Evolutionary conservation across 1,139 yeast species (phyloP).

Genomic region (Groenewaldozyma sp.): DNA sequence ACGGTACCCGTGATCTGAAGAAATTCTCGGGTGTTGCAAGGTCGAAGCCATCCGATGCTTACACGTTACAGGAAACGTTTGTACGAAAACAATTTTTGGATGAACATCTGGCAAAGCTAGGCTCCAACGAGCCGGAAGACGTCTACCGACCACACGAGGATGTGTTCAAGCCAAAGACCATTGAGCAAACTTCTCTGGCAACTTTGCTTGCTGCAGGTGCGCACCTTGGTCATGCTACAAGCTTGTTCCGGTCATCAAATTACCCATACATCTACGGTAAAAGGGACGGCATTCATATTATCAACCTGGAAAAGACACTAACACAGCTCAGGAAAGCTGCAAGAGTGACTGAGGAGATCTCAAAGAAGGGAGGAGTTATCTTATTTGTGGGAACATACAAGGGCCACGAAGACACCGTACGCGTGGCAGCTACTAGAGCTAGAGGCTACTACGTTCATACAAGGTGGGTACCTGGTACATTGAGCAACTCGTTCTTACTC

Average conservation of each 20-base stretch:
- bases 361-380: constrained; percentile 76
- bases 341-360: constrained; percentile 68
- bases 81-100: constrained; percentile 59
- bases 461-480: constrained; percentile 93
- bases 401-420: constrained; percentile 67
- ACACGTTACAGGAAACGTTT: constrained; percentile 66
- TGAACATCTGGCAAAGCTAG: constrained; percentile 44
- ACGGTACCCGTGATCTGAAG: constrained; percentile 20
- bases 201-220: constrained; percentile 85
- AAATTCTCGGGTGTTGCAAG: constrained; percentile 33
- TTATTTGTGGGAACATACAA: constrained; percentile 77
- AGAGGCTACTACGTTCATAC: constrained; percentile 74
- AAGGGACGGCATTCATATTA: constrained; percentile 80
- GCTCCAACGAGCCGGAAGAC: constrained; percentile 48
- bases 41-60: constrained; percentile 38
- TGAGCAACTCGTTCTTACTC: constrained; percentile 75
- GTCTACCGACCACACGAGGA: constrained; percentile 67
- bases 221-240: constrained; percentile 83
- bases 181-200: constrained; percentile 52
- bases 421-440: constrained; percentile 69
- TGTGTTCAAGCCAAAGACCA: constrained; percentile 47
- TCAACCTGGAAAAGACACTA: constrained; percentile 79
- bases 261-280: constrained; percentile 84
- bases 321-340: constrained; percentile 69
- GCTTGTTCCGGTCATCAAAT: constrained; percentile 73